phyloP scores from a whole-genome alignment of 116 monocot genomes.

The Posidonia oceanica region DNA sequence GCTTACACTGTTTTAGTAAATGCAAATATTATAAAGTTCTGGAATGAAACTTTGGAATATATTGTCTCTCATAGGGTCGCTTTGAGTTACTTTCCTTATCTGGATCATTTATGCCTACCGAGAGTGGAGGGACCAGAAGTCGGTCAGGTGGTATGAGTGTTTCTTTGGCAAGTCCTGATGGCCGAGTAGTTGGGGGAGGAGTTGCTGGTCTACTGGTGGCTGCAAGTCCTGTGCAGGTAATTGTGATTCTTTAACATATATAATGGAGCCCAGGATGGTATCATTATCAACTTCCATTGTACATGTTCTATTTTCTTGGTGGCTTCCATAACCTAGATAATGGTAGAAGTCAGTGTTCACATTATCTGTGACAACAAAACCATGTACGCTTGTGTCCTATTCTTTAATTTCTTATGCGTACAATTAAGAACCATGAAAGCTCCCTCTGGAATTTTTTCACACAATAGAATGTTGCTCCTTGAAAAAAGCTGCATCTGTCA shows the following conservation, averaged over 20 bases:
- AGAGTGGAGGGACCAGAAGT: slow-evolving; percentile 44
- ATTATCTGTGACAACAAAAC: no score
- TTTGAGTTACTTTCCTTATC: slow-evolving; percentile 63
- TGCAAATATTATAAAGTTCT: no score
- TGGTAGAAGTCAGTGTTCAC: no score
- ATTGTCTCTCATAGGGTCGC: slow-evolving; percentile 26
- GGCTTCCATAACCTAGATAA: no score
- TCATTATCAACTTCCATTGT: no score
- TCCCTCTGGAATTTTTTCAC: neutral
- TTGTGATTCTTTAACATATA: neutral
- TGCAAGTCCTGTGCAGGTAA: slow-evolving; percentile 42
- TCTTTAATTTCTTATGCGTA: no score
- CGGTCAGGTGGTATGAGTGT: slow-evolving; percentile 74
- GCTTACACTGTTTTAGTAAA: no score
- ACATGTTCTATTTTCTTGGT: no score
- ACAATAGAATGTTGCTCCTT: neutral
- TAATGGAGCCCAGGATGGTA: no score
- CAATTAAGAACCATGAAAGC: no score
- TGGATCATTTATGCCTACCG: slow-evolving; percentile 56
- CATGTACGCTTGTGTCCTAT: no score
- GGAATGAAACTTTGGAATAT: neutral
- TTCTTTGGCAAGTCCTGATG: slow-evolving; percentile 51
- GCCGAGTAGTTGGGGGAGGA: slow-evolving; percentile 43
- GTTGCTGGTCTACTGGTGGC: slow-evolving; percentile 44
- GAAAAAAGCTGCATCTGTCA: neutral